A percentile compares a stretch with the other conserved stretches of the same genome.
Evolutionary conservation across 768 basidiomycete species (phyloP).

Genomic region (Lentinula detonsa): DNA sequence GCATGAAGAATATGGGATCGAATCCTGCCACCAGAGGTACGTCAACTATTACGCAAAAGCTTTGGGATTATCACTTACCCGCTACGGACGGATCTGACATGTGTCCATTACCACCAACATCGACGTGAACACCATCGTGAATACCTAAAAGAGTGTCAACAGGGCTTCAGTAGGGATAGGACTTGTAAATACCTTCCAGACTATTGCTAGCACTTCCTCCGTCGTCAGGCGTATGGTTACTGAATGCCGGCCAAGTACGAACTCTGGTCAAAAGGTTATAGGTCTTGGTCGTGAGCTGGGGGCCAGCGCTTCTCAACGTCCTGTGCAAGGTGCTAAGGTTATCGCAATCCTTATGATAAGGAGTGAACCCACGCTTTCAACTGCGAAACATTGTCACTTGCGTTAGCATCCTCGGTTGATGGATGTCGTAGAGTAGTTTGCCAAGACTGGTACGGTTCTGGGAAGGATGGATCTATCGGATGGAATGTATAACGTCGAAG

Average conservation of each 20-base stretch:
- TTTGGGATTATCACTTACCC: slow-evolving; percentile 18
- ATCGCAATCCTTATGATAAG: background rate
- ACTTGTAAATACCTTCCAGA: slow-evolving; percentile 40
- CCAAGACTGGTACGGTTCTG: slow-evolving; percentile 22
- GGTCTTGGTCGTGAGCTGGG: slow-evolving; percentile 23
- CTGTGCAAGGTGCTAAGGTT: slow-evolving; percentile 6
- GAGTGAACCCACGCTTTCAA: slow-evolving; percentile 20
- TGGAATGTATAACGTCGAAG: slow-evolving; percentile 29
- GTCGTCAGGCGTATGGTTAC: slow-evolving; percentile 34
- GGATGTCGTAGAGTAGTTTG: slow-evolving; percentile 30
- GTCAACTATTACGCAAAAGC: background rate
- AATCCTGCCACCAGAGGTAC: slow-evolving; percentile 24
- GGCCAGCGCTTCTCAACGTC: slow-evolving; percentile 16
- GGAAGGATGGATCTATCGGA: slow-evolving; percentile 24
- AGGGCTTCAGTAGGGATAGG: slow-evolving; percentile 33
- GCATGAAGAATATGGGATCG: slow-evolving; percentile 51
- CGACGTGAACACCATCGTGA: slow-evolving; percentile 41
- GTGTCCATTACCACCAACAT: slow-evolving; percentile 36
- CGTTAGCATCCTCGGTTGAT: slow-evolving; percentile 13
- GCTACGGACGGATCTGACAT: slow-evolving; percentile 35
- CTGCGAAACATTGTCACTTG: slow-evolving; percentile 23
- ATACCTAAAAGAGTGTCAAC: slow-evolving; percentile 39
- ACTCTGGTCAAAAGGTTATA: slow-evolving; percentile 32
- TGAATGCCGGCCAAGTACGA: slow-evolving; percentile 37
- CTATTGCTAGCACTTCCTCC: slow-evolving; percentile 36